Conservation (phyloP, 1,284 basidiomycete genomes). For the Blastosporella zonata region DNA sequence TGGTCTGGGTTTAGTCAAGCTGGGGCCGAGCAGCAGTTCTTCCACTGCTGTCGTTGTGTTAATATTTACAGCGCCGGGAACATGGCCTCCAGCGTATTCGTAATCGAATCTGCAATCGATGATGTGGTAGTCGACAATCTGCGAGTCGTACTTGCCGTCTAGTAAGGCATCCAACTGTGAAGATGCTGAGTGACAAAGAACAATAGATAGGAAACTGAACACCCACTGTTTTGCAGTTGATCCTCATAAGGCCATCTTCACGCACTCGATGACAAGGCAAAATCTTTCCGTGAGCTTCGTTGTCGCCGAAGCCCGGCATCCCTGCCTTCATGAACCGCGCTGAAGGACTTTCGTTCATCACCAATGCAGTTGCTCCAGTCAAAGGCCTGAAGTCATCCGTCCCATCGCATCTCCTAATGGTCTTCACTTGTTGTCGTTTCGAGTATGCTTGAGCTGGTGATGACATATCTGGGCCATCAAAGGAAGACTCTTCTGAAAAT, state of each 20-base stretch:
- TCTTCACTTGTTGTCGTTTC: constrained; percentile 68
- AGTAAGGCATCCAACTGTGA: constrained; percentile 72
- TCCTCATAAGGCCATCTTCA: constrained; percentile 94
- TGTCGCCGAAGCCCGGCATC: constrained; percentile 84
- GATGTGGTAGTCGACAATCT: constrained; percentile 71
- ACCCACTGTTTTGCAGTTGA: constrained; percentile 76
- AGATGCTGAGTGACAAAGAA: constrained; percentile 11
- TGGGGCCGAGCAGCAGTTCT: constrained; percentile 67
- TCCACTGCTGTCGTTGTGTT: constrained; percentile 83
- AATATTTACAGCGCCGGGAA: constrained; percentile 90
- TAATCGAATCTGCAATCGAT: constrained; percentile 99
- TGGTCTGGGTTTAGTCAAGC: constrained; percentile 62
- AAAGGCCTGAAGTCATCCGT: constrained; percentile 74
- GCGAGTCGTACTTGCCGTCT: constrained; percentile 64
- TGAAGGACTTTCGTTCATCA: constrained; percentile 52
- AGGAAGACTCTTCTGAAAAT: constrained; percentile 57
- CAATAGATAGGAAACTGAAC: constrained; percentile 3
- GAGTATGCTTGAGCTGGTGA: constrained; percentile 77
- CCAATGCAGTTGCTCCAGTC: constrained; percentile 55
- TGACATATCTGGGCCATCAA: constrained; percentile 63
- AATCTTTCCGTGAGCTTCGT: constrained; percentile 89
- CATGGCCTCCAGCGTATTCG: constrained; percentile 93
- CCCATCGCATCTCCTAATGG: constrained; percentile 71
- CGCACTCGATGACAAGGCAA: constrained; percentile 91
- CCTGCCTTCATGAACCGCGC: constrained; percentile 54